phyloP scores from a whole-genome alignment of 208 protist species.

The Acanthamoeba sp. region DNA sequence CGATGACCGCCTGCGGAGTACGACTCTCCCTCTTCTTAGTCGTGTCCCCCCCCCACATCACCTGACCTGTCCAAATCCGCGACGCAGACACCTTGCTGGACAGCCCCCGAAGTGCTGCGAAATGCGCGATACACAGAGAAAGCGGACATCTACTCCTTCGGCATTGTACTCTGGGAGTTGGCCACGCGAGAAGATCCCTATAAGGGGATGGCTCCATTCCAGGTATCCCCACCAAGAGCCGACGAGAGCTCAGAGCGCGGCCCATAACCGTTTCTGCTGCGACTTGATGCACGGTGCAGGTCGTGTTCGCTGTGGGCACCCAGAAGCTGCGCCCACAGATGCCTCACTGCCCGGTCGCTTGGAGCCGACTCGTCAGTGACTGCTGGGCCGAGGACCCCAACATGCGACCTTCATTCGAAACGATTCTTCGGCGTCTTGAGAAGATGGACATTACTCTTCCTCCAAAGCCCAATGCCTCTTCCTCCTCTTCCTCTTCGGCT shows the following conservation, averaged over 20 bases:
- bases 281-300: not conserved
- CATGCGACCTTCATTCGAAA: not conserved
- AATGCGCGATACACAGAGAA: conserved; percentile 69
- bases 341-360: conserved; percentile 1
- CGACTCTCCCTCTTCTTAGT: no score
- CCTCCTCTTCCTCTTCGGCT: not conserved
- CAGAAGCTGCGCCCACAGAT: conserved; percentile 54
- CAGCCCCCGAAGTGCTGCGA: conserved; percentile 50
- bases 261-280: not conserved
- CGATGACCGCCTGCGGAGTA: conserved; percentile 58
- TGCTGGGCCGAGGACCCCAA: conserved; percentile 63
- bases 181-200: conserved; percentile 62
- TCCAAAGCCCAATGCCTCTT: not conserved
- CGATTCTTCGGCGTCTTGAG: not conserved
- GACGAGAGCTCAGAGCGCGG: not conserved
- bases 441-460: not conserved
- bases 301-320: conserved; percentile 57
- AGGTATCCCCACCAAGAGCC: not conserved
- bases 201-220: conserved; percentile 55
- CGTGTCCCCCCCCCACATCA: no score
- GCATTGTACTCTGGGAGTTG: conserved; percentile 47
- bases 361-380: not conserved
- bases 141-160: conserved; percentile 49
- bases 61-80: not conserved
- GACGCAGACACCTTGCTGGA: conserved; percentile 42